These are phyloP conservation scores for Pseudoneurospora amorphoporcata DNA, from an alignment of 495 filamentous ascomycete genomes.

Conservation along the genomic window DNA sequence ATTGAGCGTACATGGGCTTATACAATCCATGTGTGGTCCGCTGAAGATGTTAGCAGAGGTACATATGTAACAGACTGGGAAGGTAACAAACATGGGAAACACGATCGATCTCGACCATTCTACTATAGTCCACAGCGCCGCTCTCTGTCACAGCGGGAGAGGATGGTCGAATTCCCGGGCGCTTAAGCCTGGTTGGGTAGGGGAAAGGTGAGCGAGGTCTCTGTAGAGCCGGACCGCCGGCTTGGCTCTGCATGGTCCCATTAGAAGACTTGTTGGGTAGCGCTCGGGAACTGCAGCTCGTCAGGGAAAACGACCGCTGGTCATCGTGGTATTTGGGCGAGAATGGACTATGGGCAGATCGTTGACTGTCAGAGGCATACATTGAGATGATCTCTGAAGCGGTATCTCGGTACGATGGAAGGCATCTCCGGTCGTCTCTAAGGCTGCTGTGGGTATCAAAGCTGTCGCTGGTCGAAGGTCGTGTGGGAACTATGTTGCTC, in stretches of 20 bases:
- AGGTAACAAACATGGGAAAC: slow-evolving; percentile 28
- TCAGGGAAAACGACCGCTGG: slow-evolving; percentile 50
- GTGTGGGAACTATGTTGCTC: not conserved
- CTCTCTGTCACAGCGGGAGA: slow-evolving; percentile 51
- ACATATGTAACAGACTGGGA: not conserved
- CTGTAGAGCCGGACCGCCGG: slow-evolving; percentile 26
- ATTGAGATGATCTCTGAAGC: slow-evolving; percentile 38
- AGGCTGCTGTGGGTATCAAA: slow-evolving; percentile 1
- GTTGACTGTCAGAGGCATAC: slow-evolving; percentile 35
- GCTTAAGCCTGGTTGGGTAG: slow-evolving; percentile 54
- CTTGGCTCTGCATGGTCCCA: slow-evolving; percentile 38
- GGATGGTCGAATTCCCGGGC: slow-evolving; percentile 51
- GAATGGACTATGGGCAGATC: slow-evolving; percentile 29
- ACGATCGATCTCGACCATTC: slow-evolving; percentile 40
- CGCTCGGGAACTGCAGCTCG: slow-evolving; percentile 39
- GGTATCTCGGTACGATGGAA: slow-evolving; percentile 33
- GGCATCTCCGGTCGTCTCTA: slow-evolving; percentile 21
- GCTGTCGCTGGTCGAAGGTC: not conserved
- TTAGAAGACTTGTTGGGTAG: slow-evolving; percentile 44
- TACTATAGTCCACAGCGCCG: slow-evolving; percentile 37
- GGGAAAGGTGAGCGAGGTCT: slow-evolving; percentile 52
- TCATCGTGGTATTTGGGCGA: slow-evolving; percentile 30
- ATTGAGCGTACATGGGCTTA: slow-evolving; percentile 28
- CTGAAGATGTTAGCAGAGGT: slow-evolving; percentile 14
- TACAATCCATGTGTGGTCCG: slow-evolving; percentile 32